A percentile compares a stretch with the other conserved stretches of the same genome.
Evolutionary conservation across 2,329 filamentous ascomycete genomes (phyloP).

Genomic region (Fusarium tricinctum): DNA sequence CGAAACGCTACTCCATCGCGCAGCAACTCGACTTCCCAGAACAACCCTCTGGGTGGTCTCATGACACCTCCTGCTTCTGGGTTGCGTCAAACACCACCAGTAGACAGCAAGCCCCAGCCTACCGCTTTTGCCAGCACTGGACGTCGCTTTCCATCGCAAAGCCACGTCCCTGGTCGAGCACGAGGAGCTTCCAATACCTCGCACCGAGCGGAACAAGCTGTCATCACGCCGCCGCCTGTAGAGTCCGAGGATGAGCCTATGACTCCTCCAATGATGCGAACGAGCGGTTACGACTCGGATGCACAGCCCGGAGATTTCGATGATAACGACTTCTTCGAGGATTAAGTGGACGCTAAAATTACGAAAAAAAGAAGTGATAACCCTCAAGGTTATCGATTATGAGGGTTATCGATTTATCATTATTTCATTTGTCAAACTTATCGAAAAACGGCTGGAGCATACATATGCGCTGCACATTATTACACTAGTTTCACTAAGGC

Average conservation of each 20-base stretch:
- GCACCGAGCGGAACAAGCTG: constrained; percentile 37
- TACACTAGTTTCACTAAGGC: constrained; percentile 50
- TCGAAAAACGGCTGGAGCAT: constrained; percentile 46
- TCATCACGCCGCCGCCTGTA: constrained; percentile 57
- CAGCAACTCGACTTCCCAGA: constrained; percentile 66
- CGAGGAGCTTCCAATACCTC: constrained; percentile 53
- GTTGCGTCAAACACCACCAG: constrained; percentile 71
- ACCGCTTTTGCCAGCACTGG: constrained; percentile 74
- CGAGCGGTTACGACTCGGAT: constrained; percentile 72
- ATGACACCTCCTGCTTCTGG: constrained; percentile 90
- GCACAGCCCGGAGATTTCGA: constrained; percentile 71
- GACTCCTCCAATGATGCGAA: constrained; percentile 74
- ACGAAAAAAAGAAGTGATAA: constrained; percentile 18
- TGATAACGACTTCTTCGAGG: constrained; percentile 71
- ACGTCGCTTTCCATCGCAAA: constrained; percentile 67
- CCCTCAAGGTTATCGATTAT: constrained; percentile 24
- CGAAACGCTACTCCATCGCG: constrained; percentile 72
- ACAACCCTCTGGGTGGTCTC: constrained; percentile 79
- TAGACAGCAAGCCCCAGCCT: constrained; percentile 62
- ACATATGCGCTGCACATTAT: constrained; percentile 46
- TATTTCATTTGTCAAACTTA: constrained; percentile 51
- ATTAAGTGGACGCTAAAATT: constrained; percentile 45
- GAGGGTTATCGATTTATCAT: constrained; percentile 20
- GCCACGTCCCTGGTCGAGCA: constrained; percentile 44
- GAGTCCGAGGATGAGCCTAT: constrained; percentile 60